These are phyloP conservation scores for Pholiota microspora DNA, from an alignment of 768 basidiomycete species.

Conservation along the genomic window DNA sequence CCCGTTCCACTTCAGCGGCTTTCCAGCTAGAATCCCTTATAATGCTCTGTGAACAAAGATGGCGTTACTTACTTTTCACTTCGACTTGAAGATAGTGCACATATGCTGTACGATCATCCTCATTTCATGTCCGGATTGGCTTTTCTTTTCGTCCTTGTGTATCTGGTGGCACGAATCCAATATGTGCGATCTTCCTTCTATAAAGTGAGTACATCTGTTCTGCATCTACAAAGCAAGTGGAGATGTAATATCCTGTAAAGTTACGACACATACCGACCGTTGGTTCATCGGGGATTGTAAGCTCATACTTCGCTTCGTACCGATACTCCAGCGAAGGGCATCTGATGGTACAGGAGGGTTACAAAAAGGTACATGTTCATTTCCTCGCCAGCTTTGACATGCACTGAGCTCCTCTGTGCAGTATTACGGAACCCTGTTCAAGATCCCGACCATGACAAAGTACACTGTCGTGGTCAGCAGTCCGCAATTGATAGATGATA, in stretches of 20 bases:
- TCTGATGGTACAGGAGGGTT: constrained; percentile 16
- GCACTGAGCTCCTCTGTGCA: not conserved
- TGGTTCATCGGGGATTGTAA: constrained; percentile 10
- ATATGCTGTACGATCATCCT: not conserved
- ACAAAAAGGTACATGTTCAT: constrained; percentile 7
- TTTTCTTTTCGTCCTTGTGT: not conserved
- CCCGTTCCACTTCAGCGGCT: too few species aligned
- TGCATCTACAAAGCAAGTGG: not conserved
- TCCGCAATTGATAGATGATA: constrained; percentile 13
- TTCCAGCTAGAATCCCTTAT: too few species aligned
- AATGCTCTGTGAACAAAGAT: too few species aligned
- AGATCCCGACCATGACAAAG: constrained; percentile 13
- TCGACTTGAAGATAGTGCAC: too few species aligned
- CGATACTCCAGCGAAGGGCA: constrained; percentile 10
- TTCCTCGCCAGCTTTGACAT: too few species aligned
- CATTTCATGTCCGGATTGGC: not conserved
- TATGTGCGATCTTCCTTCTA: constrained; percentile 5
- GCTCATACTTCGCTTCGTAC: constrained; percentile 12
- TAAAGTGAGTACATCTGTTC: not conserved
- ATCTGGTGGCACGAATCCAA: not conserved
- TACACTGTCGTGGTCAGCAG: constrained; percentile 14
- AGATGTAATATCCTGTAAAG: not conserved
- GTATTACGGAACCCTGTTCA: constrained; percentile 15
- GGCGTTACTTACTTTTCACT: too few species aligned
- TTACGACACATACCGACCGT: constrained; percentile 15